Percentiles rank a stretch among this genome's conserved stretches.
phyloP scores from a whole-genome alignment of 345 rosid species.

The Excoecaria agallocha region DNA sequence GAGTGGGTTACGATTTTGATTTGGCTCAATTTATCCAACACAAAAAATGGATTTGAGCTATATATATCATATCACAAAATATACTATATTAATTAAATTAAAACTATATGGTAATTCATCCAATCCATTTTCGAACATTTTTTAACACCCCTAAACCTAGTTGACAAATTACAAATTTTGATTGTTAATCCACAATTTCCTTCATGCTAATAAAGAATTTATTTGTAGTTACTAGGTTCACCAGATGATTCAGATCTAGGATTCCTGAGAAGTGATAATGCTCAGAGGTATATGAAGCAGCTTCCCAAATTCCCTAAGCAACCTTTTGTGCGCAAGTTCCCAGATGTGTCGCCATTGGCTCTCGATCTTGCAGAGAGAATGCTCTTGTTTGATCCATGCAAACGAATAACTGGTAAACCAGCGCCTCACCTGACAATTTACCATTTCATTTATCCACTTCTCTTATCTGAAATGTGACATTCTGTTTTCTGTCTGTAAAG shows the following conservation, averaged over 20 bases:
- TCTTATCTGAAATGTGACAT: slow-evolving; percentile 12
- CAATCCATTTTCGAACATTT: too few relatives aligned
- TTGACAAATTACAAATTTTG: slow-evolving; percentile 10
- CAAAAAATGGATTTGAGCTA: too few relatives aligned
- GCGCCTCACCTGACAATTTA: not conserved
- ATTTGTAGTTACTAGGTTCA: slow-evolving; percentile 64
- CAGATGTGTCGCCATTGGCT: slow-evolving; percentile 57
- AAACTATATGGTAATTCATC: too few relatives aligned
- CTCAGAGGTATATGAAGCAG: slow-evolving; percentile 71
- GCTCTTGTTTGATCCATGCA: slow-evolving; percentile 80
- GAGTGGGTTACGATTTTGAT: too few relatives aligned
- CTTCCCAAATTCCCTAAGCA: slow-evolving; percentile 69
- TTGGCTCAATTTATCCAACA: too few relatives aligned
- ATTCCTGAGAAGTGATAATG: slow-evolving; percentile 80
- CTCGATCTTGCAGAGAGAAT: slow-evolving; percentile 82
- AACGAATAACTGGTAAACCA: slow-evolving; percentile 69
- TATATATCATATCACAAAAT: too few relatives aligned
- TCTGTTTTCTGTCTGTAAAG: slow-evolving; percentile 27
- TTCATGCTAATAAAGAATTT: not conserved
- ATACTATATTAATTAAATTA: too few relatives aligned
- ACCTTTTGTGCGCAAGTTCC: slow-evolving; percentile 62
- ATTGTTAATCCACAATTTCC: not conserved
- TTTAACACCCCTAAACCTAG: not conserved
- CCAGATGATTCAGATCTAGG: slow-evolving; percentile 85
- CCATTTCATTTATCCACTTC: not conserved